A percentile compares a stretch with the other conserved stretches of the same genome.
Evolutionary conservation across 1,284 basidiomycete species (phyloP).

Genomic region (Cryptococcus maquisensis): DNA sequence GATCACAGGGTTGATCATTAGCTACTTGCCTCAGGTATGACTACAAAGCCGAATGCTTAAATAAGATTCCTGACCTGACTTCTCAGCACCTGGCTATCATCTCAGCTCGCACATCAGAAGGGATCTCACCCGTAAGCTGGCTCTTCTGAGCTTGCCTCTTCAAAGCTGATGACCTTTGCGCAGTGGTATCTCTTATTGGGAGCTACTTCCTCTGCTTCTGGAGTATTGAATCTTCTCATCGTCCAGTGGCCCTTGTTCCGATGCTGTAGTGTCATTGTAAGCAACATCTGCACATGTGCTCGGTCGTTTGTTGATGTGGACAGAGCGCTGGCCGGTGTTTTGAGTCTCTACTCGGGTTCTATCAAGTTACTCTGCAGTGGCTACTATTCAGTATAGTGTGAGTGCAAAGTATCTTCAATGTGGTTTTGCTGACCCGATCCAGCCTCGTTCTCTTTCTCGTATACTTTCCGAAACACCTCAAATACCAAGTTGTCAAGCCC

Average conservation of each 20-base stretch:
- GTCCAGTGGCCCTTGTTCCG: constrained; percentile 81
- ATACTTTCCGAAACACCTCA: constrained; percentile 81
- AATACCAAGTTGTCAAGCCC: constrained; percentile 55
- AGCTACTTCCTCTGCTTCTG: constrained; percentile 73
- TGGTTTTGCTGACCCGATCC: neutral
- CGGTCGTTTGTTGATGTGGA: neutral
- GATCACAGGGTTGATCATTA: constrained; percentile 73
- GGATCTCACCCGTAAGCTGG: constrained; percentile 64
- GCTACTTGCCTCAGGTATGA: constrained; percentile 78
- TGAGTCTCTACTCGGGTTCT: constrained; percentile 75
- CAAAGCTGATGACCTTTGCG: constrained; percentile 16
- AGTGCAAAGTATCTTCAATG: constrained; percentile 38
- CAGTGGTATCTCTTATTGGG: constrained; percentile 86
- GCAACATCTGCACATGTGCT: constrained; percentile 34
- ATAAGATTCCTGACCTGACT: neutral
- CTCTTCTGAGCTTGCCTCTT: neutral
- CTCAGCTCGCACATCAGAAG: constrained; percentile 69
- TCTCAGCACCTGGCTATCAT: constrained; percentile 33
- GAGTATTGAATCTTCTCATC: constrained; percentile 81
- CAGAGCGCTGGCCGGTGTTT: constrained; percentile 70
- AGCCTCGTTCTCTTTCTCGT: constrained; percentile 86
- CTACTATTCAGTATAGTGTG: constrained; percentile 78
- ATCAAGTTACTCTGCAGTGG: constrained; percentile 84
- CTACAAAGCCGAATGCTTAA: constrained; percentile 19
- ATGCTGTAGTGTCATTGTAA: constrained; percentile 72